Evolutionary conservation across 495 filamentous ascomycete genomes (phyloP), one percentile per base, ranked within the genome.

Genomic region (Collariella sp.): DNA sequence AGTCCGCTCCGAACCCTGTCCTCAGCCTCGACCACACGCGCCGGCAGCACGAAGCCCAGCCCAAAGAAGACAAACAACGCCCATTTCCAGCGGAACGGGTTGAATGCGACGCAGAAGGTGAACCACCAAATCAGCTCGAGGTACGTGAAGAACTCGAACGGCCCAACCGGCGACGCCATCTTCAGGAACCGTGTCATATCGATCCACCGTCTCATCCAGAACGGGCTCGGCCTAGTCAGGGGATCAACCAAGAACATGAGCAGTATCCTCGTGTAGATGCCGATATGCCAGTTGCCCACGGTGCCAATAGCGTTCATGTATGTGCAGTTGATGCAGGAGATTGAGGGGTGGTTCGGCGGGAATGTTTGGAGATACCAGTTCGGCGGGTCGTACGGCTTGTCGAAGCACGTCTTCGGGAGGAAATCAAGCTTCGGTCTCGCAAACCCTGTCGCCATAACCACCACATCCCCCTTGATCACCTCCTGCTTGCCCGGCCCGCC

Each of bases 341-440:
- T 75, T 41, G 78, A 79, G 2, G 80, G 75, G 56, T 84, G 79
- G 11, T 68, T 57, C 0, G 83, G 79, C 10, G 88, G 89, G 67
- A 95, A 93, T 0, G 85, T 83, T 65, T 89, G 86, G 1, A 91
- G 76, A 58, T 91, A 95, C 89, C 89, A 93, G 63, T 88, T 90
- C 0, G 89, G 89, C 7, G 88, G 86, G 5, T 70, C 71, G 63
- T 91, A 91, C 4, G 83, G 79, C 50, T 85, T 75, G 19, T 81
- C 69, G 66, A 90, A 91, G 47, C 76, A 81, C 10, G 85, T 76
- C 2, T 81, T 70, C 0, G 89, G 89, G 3, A 95, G 72, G 67
- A 94, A 91, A 7, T 65, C 69, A 11, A 95, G 75, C 12, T 78
- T 76, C 0, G 89, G 89, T 5, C 88, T 78, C 40, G 85, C 75